These are phyloP conservation scores for Lachancea mirantina DNA, from an alignment of 805 yeast species.

Conservation along the genomic window DNA sequence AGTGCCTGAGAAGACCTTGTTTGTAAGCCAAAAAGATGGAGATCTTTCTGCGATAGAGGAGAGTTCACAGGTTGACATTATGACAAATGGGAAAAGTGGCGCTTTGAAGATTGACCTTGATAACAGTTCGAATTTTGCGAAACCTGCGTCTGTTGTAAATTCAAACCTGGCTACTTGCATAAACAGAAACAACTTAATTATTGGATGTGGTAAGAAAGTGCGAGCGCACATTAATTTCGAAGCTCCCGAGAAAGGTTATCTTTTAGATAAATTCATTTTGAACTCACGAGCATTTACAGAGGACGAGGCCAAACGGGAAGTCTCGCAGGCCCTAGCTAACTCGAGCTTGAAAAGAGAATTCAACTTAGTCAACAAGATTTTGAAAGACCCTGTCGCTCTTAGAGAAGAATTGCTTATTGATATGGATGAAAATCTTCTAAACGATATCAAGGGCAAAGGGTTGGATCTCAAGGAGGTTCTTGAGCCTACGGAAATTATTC, in stretches of 20 bases:
- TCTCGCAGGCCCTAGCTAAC: constrained; percentile 4
- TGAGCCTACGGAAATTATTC: constrained; percentile 25
- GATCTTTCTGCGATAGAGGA: no score
- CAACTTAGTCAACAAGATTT: constrained; percentile 33
- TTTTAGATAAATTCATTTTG: constrained; percentile 10
- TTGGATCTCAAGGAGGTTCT: constrained; percentile 16
- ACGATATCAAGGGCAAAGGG: constrained; percentile 24
- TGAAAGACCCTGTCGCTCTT: constrained; percentile 43
- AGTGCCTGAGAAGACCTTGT: no score
- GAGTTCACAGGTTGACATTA: no score
- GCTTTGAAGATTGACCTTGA: no score
- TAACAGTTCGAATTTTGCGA: no score
- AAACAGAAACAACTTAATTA: no score
- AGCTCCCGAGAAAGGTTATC: neutral
- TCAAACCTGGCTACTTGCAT: no score
- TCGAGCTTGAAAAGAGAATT: constrained; percentile 13
- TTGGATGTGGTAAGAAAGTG: no score
- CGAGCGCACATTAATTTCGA: neutral
- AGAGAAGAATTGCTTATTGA: constrained; percentile 43
- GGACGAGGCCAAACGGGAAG: constrained; percentile 17
- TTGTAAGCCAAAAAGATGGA: no score
- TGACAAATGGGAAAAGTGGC: no score
- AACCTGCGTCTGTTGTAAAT: no score
- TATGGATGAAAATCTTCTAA: constrained; percentile 31
- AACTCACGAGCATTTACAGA: constrained; percentile 17